Percentiles rank a stretch among this genome's conserved stretches.
Conservation (phyloP, 192 early-diverging fungal genomes). For the Podila epicladia region DNA sequence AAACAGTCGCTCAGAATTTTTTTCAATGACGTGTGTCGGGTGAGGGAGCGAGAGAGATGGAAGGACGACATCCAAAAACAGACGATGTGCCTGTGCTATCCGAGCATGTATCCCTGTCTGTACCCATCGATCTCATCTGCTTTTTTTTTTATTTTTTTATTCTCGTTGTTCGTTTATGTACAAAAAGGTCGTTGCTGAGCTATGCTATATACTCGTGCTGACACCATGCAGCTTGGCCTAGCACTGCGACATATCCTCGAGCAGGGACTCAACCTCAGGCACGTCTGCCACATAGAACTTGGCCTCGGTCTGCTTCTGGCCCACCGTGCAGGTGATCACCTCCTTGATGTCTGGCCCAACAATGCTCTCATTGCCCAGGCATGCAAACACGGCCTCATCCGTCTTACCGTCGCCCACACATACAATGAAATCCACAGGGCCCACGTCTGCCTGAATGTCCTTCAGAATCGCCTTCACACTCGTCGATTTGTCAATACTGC, state of each 20-base stretch:
- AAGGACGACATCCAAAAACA: not conserved
- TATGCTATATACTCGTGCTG: not conserved
- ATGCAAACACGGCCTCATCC: slow-evolving; percentile 92
- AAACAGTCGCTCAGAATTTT: not conserved
- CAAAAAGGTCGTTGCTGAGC: not conserved
- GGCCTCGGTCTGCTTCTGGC: slow-evolving; percentile 96
- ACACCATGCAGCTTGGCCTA: not conserved
- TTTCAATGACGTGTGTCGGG: not conserved
- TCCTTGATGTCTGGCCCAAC: slow-evolving; percentile 50
- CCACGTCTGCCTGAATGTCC: slow-evolving; percentile 67
- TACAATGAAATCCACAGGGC: slow-evolving; percentile 73
- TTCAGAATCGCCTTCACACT: slow-evolving; percentile 88
- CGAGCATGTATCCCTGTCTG: no score
- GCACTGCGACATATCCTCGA: slow-evolving; percentile 50
- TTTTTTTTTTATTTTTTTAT: not conserved
- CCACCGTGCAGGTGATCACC: slow-evolving; percentile 90
- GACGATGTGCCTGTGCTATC: not conserved
- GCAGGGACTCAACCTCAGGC: slow-evolving; percentile 56
- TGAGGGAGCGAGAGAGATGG: not conserved
- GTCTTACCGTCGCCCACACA: slow-evolving; percentile 95
- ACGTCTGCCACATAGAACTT: slow-evolving; percentile 85
- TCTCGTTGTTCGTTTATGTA: not conserved
- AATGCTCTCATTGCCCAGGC: slow-evolving; percentile 61
- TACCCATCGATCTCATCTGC: not conserved
- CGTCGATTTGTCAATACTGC: slow-evolving; percentile 91